These are phyloP conservation scores for Calcarisporium arbuscula DNA, from an alignment of 2,329 filamentous ascomycete genomes.

Conservation along the genomic window DNA sequence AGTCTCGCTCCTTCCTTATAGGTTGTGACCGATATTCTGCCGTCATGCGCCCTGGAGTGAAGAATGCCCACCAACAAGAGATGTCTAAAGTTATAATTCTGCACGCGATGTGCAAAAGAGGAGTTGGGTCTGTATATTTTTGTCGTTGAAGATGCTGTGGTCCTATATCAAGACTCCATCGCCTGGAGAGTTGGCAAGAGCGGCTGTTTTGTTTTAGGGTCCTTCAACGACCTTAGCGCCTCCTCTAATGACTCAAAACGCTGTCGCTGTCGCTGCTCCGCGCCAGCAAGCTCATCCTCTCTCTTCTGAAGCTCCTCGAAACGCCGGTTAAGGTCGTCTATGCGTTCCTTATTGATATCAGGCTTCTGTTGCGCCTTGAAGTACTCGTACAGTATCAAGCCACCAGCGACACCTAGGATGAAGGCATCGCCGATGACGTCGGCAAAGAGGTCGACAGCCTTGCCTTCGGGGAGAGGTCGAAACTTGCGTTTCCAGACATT, in stretches of 20 bases:
- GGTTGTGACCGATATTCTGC: no score
- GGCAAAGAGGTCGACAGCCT: conserved; percentile 61
- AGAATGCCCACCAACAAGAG: no score
- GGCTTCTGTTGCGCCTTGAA: conserved; percentile 54
- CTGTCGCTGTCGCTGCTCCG: conserved; percentile 37
- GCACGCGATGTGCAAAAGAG: no score
- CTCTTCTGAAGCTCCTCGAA: conserved; percentile 43
- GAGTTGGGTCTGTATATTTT: no score
- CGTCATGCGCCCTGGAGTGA: no score
- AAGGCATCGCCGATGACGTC: conserved; percentile 60
- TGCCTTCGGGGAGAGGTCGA: conserved; percentile 54
- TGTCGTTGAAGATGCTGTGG: no score
- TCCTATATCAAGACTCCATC: no score
- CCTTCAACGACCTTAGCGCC: conserved; percentile 42
- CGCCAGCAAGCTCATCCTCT: conserved; percentile 42
- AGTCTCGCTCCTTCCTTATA: no score
- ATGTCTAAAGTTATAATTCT: no score
- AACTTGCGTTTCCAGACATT: conserved; percentile 60
- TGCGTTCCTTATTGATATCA: conserved; percentile 47
- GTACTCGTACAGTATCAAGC: conserved; percentile 56
- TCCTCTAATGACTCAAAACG: conserved; percentile 49
- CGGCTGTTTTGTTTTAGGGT: conserved; percentile 52
- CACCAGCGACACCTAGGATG: conserved; percentile 52
- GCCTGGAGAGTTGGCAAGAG: conserved; percentile 35
- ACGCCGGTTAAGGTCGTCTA: conserved; percentile 41